These are phyloP conservation scores for Zelopaecilomyces penicillatus DNA, from an alignment of 2,329 filamentous ascomycete species.

Conservation along the genomic window DNA sequence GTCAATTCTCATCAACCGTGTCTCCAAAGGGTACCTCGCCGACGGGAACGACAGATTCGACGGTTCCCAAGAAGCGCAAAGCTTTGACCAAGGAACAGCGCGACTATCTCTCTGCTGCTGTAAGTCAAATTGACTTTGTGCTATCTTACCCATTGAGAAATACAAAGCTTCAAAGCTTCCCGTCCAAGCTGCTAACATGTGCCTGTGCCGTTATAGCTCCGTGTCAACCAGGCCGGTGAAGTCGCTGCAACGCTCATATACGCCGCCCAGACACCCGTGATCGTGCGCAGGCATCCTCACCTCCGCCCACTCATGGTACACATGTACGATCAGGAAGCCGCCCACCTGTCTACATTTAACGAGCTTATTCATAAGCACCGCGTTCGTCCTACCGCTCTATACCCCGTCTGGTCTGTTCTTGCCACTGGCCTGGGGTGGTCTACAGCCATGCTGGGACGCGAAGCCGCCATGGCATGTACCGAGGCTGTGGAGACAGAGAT, in stretches of 20 bases:
- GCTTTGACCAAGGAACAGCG: constrained; percentile 62
- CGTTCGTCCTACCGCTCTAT: constrained; percentile 85
- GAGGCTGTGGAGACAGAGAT: constrained; percentile 99
- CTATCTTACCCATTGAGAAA: background rate
- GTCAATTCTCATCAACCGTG: constrained; percentile 1
- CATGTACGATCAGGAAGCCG: constrained; percentile 96
- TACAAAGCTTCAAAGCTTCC: constrained; percentile 1
- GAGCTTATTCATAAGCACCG: constrained; percentile 73
- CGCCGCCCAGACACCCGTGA: constrained; percentile 73
- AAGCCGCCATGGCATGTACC: constrained; percentile 97
- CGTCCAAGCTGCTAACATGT: too few species aligned
- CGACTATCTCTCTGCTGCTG: constrained; percentile 67
- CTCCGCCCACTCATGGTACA: constrained; percentile 87
- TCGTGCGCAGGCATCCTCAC: constrained; percentile 74
- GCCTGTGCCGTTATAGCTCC: constrained; percentile 44
- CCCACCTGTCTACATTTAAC: constrained; percentile 83
- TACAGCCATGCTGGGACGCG: constrained; percentile 79
- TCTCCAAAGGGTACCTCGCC: constrained; percentile 11
- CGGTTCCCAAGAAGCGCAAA: constrained; percentile 36
- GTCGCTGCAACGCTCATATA: constrained; percentile 96
- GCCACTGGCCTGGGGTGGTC: constrained; percentile 80
- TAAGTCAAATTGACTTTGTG: constrained; percentile 25
- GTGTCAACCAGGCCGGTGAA: constrained; percentile 96
- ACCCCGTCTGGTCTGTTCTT: constrained; percentile 77
- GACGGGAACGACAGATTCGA: constrained; percentile 12